These are phyloP conservation scores for Plantago lanceolata DNA, from an alignment of 305 asterid species.

Conservation along the genomic window DNA sequence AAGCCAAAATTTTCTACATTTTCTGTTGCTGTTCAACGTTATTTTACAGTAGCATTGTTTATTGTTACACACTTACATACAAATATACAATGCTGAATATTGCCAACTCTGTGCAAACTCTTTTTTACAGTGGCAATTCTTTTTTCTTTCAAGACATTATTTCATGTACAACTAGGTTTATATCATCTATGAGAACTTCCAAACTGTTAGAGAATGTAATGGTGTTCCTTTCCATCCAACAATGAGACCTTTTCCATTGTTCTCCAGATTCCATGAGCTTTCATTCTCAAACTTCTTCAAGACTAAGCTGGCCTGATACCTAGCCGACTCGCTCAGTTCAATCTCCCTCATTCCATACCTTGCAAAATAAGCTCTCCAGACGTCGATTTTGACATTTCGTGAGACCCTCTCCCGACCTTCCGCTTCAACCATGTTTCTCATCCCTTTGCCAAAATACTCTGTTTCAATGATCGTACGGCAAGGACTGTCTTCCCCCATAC, in stretches of 20 bases:
- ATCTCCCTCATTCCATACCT: slow-evolving; percentile 49
- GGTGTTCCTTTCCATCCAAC: slow-evolving; percentile 65
- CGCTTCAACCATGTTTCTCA: slow-evolving; percentile 39
- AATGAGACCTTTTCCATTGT: slow-evolving; percentile 40
- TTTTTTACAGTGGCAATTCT: too few relatives aligned
- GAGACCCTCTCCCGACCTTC: slow-evolving; percentile 42
- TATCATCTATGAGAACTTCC: slow-evolving; percentile 34
- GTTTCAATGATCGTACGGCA: slow-evolving; percentile 36
- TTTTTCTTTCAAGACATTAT: too few relatives aligned
- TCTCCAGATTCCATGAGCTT: slow-evolving; percentile 37
- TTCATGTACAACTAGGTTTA: too few relatives aligned
- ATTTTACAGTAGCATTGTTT: too few relatives aligned
- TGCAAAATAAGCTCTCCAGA: slow-evolving; percentile 47
- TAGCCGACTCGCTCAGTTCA: slow-evolving; percentile 43
- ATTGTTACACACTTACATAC: too few relatives aligned
- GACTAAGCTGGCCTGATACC: slow-evolving; percentile 48
- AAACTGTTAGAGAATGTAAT: slow-evolving; percentile 40
- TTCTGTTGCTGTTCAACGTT: too few relatives aligned
- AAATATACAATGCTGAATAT: too few relatives aligned
- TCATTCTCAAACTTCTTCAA: slow-evolving; percentile 34
- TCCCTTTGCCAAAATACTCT: slow-evolving; percentile 36
- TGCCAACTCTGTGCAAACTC: too few relatives aligned
- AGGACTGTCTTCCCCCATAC: slow-evolving; percentile 32
- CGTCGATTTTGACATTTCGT: slow-evolving; percentile 38
- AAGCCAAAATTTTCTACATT: too few relatives aligned